phyloP scores from a whole-genome alignment of 2,329 filamentous ascomycete genomes.

The Biscogniauxia mediterranea region DNA sequence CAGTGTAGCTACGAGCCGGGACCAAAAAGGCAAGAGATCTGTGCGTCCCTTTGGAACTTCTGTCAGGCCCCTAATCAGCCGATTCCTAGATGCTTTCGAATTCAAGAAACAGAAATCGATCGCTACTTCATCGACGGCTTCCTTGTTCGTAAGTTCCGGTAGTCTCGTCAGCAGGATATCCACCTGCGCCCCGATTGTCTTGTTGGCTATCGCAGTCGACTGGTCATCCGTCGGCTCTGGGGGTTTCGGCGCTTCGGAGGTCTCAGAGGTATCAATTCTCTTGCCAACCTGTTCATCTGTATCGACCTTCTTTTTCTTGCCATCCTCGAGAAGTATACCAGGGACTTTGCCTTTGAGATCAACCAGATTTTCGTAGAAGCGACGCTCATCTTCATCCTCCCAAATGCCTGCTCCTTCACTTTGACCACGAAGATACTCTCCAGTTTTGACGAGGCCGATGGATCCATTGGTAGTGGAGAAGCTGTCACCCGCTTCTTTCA shows the following conservation, averaged over 20 bases:
- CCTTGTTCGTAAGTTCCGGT: slow-evolving; percentile 90
- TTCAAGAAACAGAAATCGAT: slow-evolving; percentile 98
- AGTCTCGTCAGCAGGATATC: slow-evolving; percentile 84
- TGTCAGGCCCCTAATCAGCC: slow-evolving; percentile 86
- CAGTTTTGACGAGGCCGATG: slow-evolving; percentile 91
- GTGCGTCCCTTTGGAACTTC: slow-evolving; percentile 93
- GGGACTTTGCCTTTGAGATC: slow-evolving; percentile 96
- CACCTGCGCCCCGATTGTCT: slow-evolving; percentile 94
- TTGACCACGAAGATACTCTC: slow-evolving; percentile 87
- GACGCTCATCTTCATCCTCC: slow-evolving; percentile 96
- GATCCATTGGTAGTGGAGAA: slow-evolving; percentile 66
- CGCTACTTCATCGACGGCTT: slow-evolving; percentile 85
- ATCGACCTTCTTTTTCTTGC: slow-evolving; percentile 89
- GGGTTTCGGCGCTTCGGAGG: slow-evolving; percentile 49
- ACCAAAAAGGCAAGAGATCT: slow-evolving; percentile 86
- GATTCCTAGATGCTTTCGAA: slow-evolving; percentile 94
- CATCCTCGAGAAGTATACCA: slow-evolving; percentile 86
- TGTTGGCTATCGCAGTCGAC: slow-evolving; percentile 94
- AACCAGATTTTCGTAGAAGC: slow-evolving; percentile 96
- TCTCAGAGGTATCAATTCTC: slow-evolving; percentile 59
- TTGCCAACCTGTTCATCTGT: slow-evolving; percentile 79
- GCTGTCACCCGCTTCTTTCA: slow-evolving; percentile 77
- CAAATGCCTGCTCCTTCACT: slow-evolving; percentile 92
- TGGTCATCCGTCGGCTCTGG: slow-evolving; percentile 67
- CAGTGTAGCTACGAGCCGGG: slow-evolving; percentile 88